Evolutionary conservation across 2,329 filamentous ascomycete species (phyloP), one percentile per base, ranked within the genome.

Genomic region (Fusarium bulbicola): DNA sequence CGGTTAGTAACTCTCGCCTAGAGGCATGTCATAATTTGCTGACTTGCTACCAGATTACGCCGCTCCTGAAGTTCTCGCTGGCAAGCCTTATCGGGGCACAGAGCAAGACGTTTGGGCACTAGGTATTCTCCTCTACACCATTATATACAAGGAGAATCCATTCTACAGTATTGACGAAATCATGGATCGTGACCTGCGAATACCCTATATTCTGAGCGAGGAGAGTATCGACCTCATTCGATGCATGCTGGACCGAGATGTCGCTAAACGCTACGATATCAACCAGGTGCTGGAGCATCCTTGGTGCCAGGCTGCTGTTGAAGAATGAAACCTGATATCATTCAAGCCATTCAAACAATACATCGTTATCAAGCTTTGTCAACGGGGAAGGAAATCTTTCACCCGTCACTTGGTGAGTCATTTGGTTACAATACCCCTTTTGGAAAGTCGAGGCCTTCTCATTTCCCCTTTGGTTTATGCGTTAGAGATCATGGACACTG

Each of bases 81-180:
- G 96, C 53, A 92, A 92, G 76, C 92, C 95, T 21, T 99, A 99
- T 83, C 90, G 93, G 74, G 96, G 96, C 79, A 97, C 97, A 83
- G 95, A 97, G 81, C 96, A 99, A 85, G 96, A 99, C 79, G 95
- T 99, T 36, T 99, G 96, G 96, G 96, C 96, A 2, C 88, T 99
- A 21, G 96, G 96, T 30, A 98, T 99, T 78, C 88, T 99, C 32
- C 90, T 99, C 20, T 99, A 99, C 85, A 99, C 96, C 34, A 98
- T 99, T 79, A 93, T 98, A 79, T 99, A 99, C 88, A 99, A 98
- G 84, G 96, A 99, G 84, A 99, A 99, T 80, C 95, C 96, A 2
- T 99, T 98, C 82, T 98, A 98, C 87, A 97, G 93, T 82, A 96
- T 98, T 78, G 96, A 99, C 82, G 96, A 99, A 86, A 99, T 99